These are phyloP conservation scores for Malus orientalis DNA, from an alignment of 306 rosid species.

Conservation along the genomic window DNA sequence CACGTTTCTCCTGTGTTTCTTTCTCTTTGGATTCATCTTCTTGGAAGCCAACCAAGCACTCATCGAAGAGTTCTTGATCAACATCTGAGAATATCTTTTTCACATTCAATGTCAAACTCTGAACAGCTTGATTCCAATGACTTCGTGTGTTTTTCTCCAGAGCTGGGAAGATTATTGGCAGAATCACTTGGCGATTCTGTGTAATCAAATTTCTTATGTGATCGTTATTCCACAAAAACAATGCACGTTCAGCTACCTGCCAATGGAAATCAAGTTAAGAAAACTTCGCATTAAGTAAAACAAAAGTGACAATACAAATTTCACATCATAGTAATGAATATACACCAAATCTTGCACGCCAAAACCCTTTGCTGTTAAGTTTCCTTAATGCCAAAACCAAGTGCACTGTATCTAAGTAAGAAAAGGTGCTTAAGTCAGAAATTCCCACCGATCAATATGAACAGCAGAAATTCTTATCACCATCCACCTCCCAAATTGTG, in stretches of 20 bases:
- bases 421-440: neutral
- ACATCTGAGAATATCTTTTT: conserved; percentile 49
- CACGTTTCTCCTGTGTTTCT: conserved; percentile 46
- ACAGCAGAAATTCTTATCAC: neutral
- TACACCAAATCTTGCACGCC: neutral
- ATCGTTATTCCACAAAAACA: conserved; percentile 62
- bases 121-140: conserved; percentile 72
- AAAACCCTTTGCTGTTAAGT: neutral
- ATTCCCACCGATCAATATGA: neutral
- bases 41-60: conserved; percentile 38
- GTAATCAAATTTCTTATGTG: conserved; percentile 56
- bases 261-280: conserved; percentile 19
- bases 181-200: conserved; percentile 44
- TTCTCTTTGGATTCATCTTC: conserved; percentile 45
- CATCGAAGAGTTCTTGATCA: conserved; percentile 45
- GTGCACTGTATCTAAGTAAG: neutral
- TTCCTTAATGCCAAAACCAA: neutral
- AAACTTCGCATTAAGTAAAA: neutral
- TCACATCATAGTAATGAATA: neutral
- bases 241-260: conserved; percentile 75
- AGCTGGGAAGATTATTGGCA: conserved; percentile 53
- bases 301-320: neutral
- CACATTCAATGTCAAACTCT: conserved; percentile 57
- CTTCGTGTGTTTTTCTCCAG: conserved; percentile 43
- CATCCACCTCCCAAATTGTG: neutral